A percentile compares a stretch with the other conserved stretches of the same genome.
Evolutionary conservation across 768 basidiomycete species (phyloP).

Genomic region (Stropharia rugosoannulata): DNA sequence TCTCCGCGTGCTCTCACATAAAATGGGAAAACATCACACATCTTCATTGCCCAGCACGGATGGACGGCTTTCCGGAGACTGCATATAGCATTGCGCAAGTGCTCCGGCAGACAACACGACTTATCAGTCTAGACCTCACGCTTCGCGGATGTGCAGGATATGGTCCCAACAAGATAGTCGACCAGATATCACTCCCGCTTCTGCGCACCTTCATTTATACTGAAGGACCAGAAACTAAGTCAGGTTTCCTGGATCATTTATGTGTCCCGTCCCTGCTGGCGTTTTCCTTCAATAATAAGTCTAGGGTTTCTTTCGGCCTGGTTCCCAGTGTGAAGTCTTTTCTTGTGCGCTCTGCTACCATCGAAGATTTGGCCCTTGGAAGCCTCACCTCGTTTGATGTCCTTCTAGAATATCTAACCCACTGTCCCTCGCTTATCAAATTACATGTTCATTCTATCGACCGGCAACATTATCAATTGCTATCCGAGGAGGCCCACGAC

Average conservation of each 20-base stretch:
- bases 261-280: background rate
- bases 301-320: no score
- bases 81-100: background rate
- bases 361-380: background rate
- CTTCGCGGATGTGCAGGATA: background rate
- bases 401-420: background rate
- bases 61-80: no score
- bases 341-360: background rate
- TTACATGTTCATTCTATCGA: background rate
- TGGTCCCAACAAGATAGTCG: background rate
- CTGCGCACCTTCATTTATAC: background rate
- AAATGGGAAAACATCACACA: background rate
- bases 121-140: background rate
- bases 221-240: background rate
- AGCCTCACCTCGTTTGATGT: no score
- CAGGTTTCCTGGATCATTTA: no score
- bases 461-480: background rate
- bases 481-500: background rate
- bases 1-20: background rate
- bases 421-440: background rate
- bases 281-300: background rate
- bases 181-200: background rate
- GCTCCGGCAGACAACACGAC: background rate
- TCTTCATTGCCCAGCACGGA: background rate
- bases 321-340: background rate